These are phyloP conservation scores for Linnemannia zychae DNA, from an alignment of 192 early-diverging fungal species.

Conservation along the genomic window DNA sequence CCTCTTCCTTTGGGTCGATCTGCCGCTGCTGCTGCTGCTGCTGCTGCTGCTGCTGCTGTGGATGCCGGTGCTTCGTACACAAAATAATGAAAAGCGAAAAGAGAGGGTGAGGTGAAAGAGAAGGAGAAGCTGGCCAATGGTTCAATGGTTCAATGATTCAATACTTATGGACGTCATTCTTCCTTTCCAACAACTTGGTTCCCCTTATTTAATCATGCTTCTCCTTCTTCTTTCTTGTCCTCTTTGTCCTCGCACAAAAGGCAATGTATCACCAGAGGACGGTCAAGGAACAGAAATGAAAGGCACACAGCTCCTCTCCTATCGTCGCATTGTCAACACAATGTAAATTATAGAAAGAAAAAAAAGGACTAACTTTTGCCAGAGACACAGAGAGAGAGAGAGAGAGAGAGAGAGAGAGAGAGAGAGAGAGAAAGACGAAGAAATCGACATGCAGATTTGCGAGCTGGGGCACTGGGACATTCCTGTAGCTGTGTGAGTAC, in stretches of 20 bases:
- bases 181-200: neutral
- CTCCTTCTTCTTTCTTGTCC: neutral
- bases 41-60: too few relatives aligned
- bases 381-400: neutral
- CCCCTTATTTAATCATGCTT: neutral
- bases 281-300: neutral
- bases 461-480: conserved; percentile 10
- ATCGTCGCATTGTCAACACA: neutral
- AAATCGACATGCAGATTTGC: neutral
- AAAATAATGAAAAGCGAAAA: too few relatives aligned
- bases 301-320: neutral
- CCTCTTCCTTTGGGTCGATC: neutral
- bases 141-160: neutral
- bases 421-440: neutral
- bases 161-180: neutral
- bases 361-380: neutral
- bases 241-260: neutral
- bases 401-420: neutral
- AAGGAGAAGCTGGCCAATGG: neutral
- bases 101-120: neutral
- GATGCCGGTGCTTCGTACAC: too few relatives aligned
- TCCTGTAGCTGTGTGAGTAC: neutral
- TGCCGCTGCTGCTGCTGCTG: neutral
- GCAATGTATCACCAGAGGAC: neutral
- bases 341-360: too few relatives aligned